Evolutionary conservation across 225 moss, liverwort and hornwort species (phyloP).

Genomic region (Neckera pumila): DNA sequence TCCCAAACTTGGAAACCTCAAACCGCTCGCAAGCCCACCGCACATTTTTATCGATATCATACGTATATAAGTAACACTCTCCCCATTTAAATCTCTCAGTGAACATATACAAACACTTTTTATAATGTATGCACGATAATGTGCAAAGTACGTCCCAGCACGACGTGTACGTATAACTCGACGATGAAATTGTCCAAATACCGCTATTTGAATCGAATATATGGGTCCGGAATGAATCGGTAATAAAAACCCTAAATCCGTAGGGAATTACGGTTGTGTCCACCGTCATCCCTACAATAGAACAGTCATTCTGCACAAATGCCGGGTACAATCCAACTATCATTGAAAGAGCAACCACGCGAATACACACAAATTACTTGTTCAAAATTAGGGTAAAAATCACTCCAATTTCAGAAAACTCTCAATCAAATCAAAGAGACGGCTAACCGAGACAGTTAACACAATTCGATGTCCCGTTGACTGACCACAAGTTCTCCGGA

Average conservation of each 20-base stretch:
- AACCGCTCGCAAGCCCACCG: neutral
- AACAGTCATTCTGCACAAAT: neutral
- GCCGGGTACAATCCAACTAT: neutral
- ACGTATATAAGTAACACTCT: neutral
- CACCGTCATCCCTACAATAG: neutral
- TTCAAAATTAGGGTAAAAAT: neutral
- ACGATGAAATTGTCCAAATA: neutral
- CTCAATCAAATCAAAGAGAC: neutral
- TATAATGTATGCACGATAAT: neutral
- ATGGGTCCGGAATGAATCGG: too few relatives aligned
- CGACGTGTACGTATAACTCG: too few relatives aligned
- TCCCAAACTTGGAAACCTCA: neutral
- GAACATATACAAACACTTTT: neutral
- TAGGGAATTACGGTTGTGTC: neutral
- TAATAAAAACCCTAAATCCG: neutral
- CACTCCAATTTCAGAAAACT: neutral
- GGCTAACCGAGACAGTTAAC: too few relatives aligned
- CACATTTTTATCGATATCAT: neutral
- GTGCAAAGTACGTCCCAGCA: too few relatives aligned
- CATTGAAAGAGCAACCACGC: neutral
- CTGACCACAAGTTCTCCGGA: too few relatives aligned
- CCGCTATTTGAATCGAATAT: neutral
- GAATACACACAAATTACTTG: neutral
- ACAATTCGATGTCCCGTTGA: too few relatives aligned
- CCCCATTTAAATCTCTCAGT: neutral